Evolutionary conservation across 768 basidiomycete genomes (phyloP).

Genomic region (Clathrus columnatus): DNA sequence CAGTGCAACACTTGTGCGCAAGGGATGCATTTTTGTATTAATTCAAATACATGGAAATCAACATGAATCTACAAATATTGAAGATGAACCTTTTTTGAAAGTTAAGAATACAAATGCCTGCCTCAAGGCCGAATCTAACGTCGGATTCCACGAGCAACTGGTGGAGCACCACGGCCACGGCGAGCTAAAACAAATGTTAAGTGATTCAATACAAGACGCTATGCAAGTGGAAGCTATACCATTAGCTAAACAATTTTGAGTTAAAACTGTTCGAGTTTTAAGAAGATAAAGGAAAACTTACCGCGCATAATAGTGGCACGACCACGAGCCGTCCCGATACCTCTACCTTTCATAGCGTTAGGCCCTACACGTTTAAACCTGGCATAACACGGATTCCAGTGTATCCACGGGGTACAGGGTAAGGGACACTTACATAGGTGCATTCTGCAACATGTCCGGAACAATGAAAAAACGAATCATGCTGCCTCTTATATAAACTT

Average conservation of each 20-base stretch:
- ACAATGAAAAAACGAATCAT: slow-evolving; percentile 99
- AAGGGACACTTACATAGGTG: slow-evolving; percentile 73
- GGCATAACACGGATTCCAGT: slow-evolving; percentile 6
- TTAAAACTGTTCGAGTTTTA: slow-evolving; percentile 11
- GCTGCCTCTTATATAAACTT: slow-evolving; percentile 97
- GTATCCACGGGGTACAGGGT: not conserved
- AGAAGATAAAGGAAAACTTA: slow-evolving; percentile 30
- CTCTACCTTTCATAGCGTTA: slow-evolving; percentile 96
- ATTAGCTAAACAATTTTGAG: slow-evolving; percentile 48
- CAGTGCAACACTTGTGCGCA: no score
- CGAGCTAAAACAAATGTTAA: slow-evolving; percentile 45
- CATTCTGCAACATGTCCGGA: slow-evolving; percentile 98
- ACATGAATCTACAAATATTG: not conserved
- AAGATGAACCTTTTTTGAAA: not conserved
- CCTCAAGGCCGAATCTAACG: slow-evolving; percentile 43
- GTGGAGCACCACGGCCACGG: slow-evolving; percentile 70
- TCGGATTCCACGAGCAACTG: slow-evolving; percentile 70
- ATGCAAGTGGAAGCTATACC: slow-evolving; percentile 36
- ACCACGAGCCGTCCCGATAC: slow-evolving; percentile 98
- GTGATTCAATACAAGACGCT: slow-evolving; percentile 3
- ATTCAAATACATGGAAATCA: not conserved
- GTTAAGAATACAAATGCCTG: slow-evolving; percentile 4
- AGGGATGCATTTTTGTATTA: no score
- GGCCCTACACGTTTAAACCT: slow-evolving; percentile 99
- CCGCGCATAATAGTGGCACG: slow-evolving; percentile 98